phyloP scores from a whole-genome alignment of 2,329 filamentous ascomycete genomes.

The Talaromyces sp. region DNA sequence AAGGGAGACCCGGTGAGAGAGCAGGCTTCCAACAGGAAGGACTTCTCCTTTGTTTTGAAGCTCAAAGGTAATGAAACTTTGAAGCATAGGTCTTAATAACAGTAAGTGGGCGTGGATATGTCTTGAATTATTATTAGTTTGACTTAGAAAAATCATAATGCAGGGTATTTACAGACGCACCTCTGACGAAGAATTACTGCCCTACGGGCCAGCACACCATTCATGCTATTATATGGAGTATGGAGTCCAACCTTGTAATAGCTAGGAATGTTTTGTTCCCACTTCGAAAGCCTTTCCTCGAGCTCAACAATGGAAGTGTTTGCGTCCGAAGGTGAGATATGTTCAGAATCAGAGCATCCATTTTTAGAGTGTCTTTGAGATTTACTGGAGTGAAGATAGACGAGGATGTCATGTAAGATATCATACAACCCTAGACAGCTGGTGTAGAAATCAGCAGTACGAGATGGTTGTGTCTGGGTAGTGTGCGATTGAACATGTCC shows the following conservation, averaged over 20 bases:
- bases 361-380: neutral
- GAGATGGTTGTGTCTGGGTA: neutral
- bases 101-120: neutral
- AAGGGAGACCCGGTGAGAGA: conserved; percentile 1
- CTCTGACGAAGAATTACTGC: conserved; percentile 7
- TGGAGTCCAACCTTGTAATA: neutral
- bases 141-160: neutral
- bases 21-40: neutral
- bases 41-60: neutral
- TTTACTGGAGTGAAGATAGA: neutral
- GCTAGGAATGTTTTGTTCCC: neutral
- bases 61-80: neutral
- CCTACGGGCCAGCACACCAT: neutral
- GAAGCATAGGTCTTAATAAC: neutral
- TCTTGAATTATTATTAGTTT: neutral
- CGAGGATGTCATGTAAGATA: neutral
- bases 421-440: neutral
- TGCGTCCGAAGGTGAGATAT: neutral
- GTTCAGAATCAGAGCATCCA: neutral
- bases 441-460: neutral
- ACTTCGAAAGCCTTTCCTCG: neutral
- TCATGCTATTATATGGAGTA: neutral
- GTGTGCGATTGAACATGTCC: neutral
- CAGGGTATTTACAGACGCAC: neutral
- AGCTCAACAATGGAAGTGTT: neutral